phyloP scores from a whole-genome alignment of 495 filamentous ascomycete species.

The Talaromyces stipitatus region DNA sequence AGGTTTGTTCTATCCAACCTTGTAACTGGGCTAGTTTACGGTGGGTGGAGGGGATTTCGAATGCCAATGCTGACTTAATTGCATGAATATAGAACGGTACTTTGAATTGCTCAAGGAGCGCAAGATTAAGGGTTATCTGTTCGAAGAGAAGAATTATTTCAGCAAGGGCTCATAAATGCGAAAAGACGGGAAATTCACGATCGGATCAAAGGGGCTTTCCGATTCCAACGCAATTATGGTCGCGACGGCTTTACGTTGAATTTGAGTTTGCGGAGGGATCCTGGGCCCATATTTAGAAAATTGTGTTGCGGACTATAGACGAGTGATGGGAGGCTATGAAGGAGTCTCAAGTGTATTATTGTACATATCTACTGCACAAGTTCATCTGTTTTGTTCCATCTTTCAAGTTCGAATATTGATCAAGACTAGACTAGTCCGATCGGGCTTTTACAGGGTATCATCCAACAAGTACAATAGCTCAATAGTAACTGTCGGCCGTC shows the following conservation, averaged over 20 bases:
- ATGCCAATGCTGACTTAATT: background rate
- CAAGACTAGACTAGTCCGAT: background rate
- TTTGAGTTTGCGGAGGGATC: too few relatives aligned
- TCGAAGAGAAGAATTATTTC: slow-evolving; percentile 85
- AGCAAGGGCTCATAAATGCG: slow-evolving; percentile 14
- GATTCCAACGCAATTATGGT: too few relatives aligned
- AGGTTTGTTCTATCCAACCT: slow-evolving; percentile 47
- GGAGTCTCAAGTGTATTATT: slow-evolving; percentile 3
- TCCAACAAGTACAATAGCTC: slow-evolving; percentile 12
- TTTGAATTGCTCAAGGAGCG: slow-evolving; percentile 79
- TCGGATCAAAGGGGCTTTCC: background rate
- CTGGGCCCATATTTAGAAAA: too few relatives aligned
- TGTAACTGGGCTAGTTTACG: background rate
- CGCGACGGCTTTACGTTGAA: too few relatives aligned
- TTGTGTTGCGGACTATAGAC: background rate
- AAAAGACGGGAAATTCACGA: slow-evolving; percentile 4
- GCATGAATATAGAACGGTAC: slow-evolving; percentile 65
- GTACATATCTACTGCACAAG: slow-evolving; percentile 6
- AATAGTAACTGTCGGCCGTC: slow-evolving; percentile 37
- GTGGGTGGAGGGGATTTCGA: background rate
- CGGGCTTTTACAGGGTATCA: background rate
- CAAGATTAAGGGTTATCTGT: slow-evolving; percentile 82
- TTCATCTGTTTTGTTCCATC: background rate
- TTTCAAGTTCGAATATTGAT: background rate
- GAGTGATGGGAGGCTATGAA: background rate